Evolutionary conservation across 164 flowering plant genomes (phyloP), one percentile per base, ranked within the genome.

Genomic region (Umbilicus rupestris): DNA sequence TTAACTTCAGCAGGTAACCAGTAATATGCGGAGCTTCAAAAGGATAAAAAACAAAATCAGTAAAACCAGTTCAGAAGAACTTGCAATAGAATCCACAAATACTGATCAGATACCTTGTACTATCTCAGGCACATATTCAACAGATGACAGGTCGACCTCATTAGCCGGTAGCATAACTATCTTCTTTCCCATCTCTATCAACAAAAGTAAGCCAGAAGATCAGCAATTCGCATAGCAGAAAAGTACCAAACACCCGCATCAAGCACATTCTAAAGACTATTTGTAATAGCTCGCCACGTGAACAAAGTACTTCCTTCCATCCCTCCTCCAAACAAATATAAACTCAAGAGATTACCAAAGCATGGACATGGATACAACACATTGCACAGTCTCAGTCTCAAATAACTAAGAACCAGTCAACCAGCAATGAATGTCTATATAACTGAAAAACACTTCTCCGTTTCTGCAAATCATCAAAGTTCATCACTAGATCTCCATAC

Each of bases 11-110:
- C 31, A 22, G 7, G 19, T 75, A 70, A 44, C 97, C 97, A n/a
- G 84, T 81, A 71, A 88, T 49, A 75, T 83, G 89, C 11, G 97
- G 97, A 79, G 92, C 95, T 55, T 55, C 60, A 55, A 55, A n/a
- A 28, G 60, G 1, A 1, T 12, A 26, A 29, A 26, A 55, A 28
- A 12, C 60, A 26, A 26, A 28, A 28, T 55, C 19, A 55, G 19
- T 5, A 28, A 28, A 14, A 41, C 44, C 30, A n/a, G 30, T 7
- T 41, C 10, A 15, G 33, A 55, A n/a, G 19, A 55, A 55, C 12
- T 12, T 50, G 0, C 29, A 7, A 50, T 7, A 28, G 17, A 26
- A 55, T 55, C 7, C 33, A 28, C 30, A n/a, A 22, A 19, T 7
- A 41, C 20, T 29, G 10, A 20, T 28, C 30, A 45, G 29, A 41